Evolutionary conservation across 495 filamentous ascomycete genomes (phyloP).

Genomic region (Barbatosphaeria neglecta): DNA sequence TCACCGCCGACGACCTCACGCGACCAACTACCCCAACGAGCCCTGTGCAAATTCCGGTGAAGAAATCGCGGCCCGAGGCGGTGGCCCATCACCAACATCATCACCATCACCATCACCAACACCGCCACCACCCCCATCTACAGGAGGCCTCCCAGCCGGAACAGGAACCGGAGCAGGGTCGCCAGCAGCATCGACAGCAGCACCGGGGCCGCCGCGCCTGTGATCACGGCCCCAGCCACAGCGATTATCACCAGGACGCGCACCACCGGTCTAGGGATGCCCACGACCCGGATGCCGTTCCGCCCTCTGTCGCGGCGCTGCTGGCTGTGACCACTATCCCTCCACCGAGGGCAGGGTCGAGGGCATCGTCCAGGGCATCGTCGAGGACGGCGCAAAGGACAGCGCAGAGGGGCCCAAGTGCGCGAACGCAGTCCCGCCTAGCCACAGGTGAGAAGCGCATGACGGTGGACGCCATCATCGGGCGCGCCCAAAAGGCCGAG

Average conservation of each 20-base stretch:
- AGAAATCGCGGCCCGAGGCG: slow-evolving; percentile 17
- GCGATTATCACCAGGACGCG: background rate
- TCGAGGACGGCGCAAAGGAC: no score
- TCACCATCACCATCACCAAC: slow-evolving; percentile 7
- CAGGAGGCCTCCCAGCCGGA: no score
- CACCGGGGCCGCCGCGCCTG: slow-evolving; percentile 7
- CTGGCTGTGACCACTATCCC: slow-evolving; percentile 50
- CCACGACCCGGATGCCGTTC: slow-evolving; percentile 39
- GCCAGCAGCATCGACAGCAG: slow-evolving; percentile 14
- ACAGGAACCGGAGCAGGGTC: no score
- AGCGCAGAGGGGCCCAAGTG: no score
- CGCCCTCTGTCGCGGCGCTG: slow-evolving; percentile 47
- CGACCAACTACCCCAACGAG: slow-evolving; percentile 27
- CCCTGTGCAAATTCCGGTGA: slow-evolving; percentile 35
- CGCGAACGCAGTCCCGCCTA: slow-evolving; percentile 9
- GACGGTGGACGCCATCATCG: slow-evolving; percentile 39
- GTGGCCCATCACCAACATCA: slow-evolving; percentile 4
- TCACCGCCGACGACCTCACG: no score
- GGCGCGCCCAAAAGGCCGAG: slow-evolving; percentile 35
- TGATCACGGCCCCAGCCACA: slow-evolving; percentile 4
- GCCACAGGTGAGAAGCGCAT: slow-evolving; percentile 20
- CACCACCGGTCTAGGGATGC: slow-evolving; percentile 18
- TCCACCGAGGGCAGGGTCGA: slow-evolving; percentile 21
- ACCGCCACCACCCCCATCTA: no score
- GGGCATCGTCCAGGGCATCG: no score